Evolutionary conservation across 2,329 filamentous ascomycete species (phyloP).

Genomic region (Plectosphaerella cucumerina): DNA sequence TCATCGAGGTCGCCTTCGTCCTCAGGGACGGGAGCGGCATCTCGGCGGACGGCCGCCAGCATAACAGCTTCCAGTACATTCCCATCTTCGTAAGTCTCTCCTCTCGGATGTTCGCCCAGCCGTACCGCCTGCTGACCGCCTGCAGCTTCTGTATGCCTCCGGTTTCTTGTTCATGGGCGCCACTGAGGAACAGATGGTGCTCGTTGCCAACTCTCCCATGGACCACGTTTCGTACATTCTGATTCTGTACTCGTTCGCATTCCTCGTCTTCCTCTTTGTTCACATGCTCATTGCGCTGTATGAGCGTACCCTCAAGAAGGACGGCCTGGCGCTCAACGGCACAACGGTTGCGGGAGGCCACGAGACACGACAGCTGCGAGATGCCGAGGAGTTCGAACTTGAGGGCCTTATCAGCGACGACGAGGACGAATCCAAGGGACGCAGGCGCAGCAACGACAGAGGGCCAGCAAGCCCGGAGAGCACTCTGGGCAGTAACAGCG

Average conservation of each 20-base stretch:
- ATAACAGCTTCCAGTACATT: constrained; percentile 57
- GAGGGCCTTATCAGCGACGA: constrained; percentile 88
- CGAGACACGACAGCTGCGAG: constrained; percentile 49
- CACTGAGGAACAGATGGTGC: constrained; percentile 89
- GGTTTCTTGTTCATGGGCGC: constrained; percentile 98
- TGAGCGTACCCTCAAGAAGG: constrained; percentile 51
- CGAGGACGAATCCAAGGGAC: constrained; percentile 44
- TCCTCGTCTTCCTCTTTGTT: constrained; percentile 85
- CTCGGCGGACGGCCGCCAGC: constrained; percentile 63
- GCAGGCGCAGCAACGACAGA: constrained; percentile 25
- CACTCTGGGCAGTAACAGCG: constrained; percentile 42
- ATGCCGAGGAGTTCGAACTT: constrained; percentile 91
- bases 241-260: constrained; percentile 85
- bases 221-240: constrained; percentile 91
- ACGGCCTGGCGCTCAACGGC: constrained; percentile 32
- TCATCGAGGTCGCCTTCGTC: constrained; percentile 89
- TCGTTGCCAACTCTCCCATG: constrained; percentile 69
- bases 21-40: constrained; percentile 66
- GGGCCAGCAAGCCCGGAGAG: constrained; percentile 36
- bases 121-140: constrained; percentile 1
- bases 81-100: constrained; percentile 49
- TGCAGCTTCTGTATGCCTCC: constrained; percentile 79
- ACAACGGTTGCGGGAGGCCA: background rate
- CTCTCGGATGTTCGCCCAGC: background rate
- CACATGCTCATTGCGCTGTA: constrained; percentile 85